Percentiles rank a stretch among this genome's conserved stretches.
These are phyloP conservation scores for Scedosporium aurantiacum DNA, from an alignment of 2,329 filamentous ascomycete genomes.

Conservation along the genomic window DNA sequence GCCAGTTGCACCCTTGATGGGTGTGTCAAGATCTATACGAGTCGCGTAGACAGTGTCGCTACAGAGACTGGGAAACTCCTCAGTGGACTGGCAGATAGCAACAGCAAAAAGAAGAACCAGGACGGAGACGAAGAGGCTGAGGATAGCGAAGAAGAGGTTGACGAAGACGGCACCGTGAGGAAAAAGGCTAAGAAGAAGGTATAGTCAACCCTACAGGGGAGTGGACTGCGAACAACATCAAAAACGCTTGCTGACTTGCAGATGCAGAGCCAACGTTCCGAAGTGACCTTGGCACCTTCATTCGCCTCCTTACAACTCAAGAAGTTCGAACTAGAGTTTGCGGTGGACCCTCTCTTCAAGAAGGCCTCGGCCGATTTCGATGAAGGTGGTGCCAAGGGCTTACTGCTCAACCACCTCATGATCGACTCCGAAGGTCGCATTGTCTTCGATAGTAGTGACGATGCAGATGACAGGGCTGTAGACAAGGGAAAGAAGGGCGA, in stretches of 20 bases:
- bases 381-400: slow-evolving; percentile 90
- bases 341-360: slow-evolving; percentile 97
- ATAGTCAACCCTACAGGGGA: not conserved
- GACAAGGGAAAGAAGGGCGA: slow-evolving; percentile 23
- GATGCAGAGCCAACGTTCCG: slow-evolving; percentile 57
- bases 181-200: slow-evolving; percentile 70
- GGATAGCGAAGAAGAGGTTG: slow-evolving; percentile 51
- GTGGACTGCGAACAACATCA: too few relatives aligned
- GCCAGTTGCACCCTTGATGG: slow-evolving; percentile 95
- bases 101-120: slow-evolving; percentile 59
- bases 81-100: slow-evolving; percentile 83
- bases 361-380: slow-evolving; percentile 98
- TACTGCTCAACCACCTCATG: slow-evolving; percentile 90
- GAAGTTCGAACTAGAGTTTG: slow-evolving; percentile 94
- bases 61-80: slow-evolving; percentile 93
- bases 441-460: slow-evolving; percentile 96
- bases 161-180: slow-evolving; percentile 47
- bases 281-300: slow-evolving; percentile 83
- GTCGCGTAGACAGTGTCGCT: slow-evolving; percentile 92
- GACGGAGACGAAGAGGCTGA: slow-evolving; percentile 58
- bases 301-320: slow-evolving; percentile 86
- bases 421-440: slow-evolving; percentile 88
- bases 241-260: not conserved
- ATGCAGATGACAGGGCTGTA: slow-evolving; percentile 43
- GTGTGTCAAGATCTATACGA: slow-evolving; percentile 98